Conservation (phyloP, 2,329 filamentous ascomycete species). For the Laburnicola sp. region DNA sequence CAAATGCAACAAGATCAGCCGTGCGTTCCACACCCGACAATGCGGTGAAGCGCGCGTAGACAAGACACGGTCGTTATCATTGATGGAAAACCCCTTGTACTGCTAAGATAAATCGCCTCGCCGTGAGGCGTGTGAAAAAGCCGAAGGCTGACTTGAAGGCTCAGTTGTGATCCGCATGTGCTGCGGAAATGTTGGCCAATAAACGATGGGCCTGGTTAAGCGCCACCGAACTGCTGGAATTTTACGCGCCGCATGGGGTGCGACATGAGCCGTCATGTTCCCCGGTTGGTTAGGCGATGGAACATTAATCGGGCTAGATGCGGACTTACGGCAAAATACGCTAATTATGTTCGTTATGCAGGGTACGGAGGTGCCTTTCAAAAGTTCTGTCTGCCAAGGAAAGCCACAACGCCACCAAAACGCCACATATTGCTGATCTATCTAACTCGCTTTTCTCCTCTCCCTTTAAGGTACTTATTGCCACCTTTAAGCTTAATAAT, state of each 20-base stretch:
- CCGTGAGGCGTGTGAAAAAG: constrained; percentile 1
- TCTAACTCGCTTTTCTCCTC: no score
- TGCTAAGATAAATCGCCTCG: neutral
- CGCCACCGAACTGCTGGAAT: neutral
- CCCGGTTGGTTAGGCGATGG: neutral
- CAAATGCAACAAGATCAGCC: constrained; percentile 2
- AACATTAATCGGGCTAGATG: neutral
- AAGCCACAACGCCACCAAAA: no score
- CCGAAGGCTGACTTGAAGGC: constrained; percentile 6
- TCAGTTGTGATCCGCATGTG: neutral
- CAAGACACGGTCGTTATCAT: constrained; percentile 3
- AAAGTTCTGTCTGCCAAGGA: no score
- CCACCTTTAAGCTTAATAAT: no score
- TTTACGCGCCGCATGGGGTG: constrained; percentile 3
- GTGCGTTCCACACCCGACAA: constrained; percentile 2
- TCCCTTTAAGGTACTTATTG: no score
- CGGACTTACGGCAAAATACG: neutral
- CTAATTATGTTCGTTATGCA: neutral
- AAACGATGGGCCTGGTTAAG: neutral
- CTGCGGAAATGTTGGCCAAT: constrained; percentile 1
- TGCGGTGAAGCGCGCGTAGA: constrained; percentile 6
- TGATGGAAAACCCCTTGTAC: constrained; percentile 3
- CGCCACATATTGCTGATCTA: no score
- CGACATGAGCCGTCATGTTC: neutral
- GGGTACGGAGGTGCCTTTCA: no score